Evolutionary conservation across 305 asterid species (phyloP).

Genomic region (Solanum hybrid): DNA sequence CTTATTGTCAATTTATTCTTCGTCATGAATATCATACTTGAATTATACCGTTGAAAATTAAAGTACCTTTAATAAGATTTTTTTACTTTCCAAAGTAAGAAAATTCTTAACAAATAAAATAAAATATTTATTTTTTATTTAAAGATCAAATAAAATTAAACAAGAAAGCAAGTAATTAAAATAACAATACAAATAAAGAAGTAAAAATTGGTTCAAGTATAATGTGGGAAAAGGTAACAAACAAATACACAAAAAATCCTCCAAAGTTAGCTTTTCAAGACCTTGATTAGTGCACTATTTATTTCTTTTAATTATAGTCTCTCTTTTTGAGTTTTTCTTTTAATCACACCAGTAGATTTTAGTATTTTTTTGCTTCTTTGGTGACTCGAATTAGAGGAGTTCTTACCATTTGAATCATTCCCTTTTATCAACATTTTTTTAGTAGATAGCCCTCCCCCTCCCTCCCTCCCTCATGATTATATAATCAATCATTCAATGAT

Average conservation of each 20-base stretch:
- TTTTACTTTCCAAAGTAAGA: not conserved
- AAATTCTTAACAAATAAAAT: too few species aligned
- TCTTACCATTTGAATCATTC: not conserved
- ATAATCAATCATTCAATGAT: not conserved
- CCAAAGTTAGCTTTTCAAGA: not conserved
- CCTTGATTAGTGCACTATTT: not conserved
- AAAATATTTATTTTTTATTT: too few species aligned
- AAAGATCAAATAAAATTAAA: not conserved
- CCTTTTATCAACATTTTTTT: not conserved
- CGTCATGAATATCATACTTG: too few species aligned
- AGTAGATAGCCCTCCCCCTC: not conserved
- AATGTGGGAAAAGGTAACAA: not conserved
- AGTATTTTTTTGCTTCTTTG: fast-evolving
- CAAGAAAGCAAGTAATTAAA: too few species aligned
- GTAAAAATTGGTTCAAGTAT: not conserved
- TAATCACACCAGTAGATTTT: too few species aligned
- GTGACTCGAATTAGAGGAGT: not conserved
- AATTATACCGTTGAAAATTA: too few species aligned
- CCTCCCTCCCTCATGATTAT: not conserved
- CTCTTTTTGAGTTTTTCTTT: too few species aligned
- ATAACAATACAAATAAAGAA: not conserved
- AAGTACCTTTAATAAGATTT: too few species aligned
- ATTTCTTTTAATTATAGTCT: not conserved
- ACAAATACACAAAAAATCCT: not conserved
- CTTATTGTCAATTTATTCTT: too few species aligned